A percentile compares a stretch with the other conserved stretches of the same genome.
Conservation (phyloP, 106 monocot genomes). For the Dendrobium huoshanense region DNA sequence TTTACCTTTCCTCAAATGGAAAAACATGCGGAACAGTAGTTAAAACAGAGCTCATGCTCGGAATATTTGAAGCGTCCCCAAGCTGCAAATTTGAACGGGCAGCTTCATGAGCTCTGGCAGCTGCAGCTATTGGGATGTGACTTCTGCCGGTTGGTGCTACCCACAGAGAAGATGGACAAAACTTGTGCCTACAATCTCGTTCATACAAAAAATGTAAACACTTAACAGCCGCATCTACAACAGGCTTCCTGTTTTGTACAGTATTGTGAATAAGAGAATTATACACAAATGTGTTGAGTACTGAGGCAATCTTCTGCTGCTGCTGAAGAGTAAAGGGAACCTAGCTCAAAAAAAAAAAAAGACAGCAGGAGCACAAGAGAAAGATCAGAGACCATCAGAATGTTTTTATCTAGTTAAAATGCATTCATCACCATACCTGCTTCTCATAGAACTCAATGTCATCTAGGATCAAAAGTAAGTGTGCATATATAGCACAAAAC, state of each 20-base stretch:
- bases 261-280: slow-evolving; percentile 54
- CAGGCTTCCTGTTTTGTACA: slow-evolving; percentile 26
- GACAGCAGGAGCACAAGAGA: not conserved
- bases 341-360: slow-evolving; percentile 25
- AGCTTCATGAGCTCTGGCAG: slow-evolving; percentile 86
- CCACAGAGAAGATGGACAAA: slow-evolving; percentile 78
- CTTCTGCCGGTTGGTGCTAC: slow-evolving; percentile 60
- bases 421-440: slow-evolving; percentile 50
- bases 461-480: slow-evolving; percentile 86
- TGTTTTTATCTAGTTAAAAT: not conserved
- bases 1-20: slow-evolving; percentile 96
- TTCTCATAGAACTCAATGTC: slow-evolving; percentile 98
- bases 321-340: slow-evolving; percentile 69
- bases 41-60: slow-evolving; percentile 49
- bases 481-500: slow-evolving; percentile 90
- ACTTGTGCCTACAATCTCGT: slow-evolving; percentile 76
- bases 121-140: slow-evolving; percentile 71
- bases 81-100: slow-evolving; percentile 36
- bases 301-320: slow-evolving; percentile 59
- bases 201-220: slow-evolving; percentile 87
- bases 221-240: slow-evolving; percentile 62
- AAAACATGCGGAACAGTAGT: slow-evolving; percentile 87
- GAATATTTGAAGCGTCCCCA: slow-evolving; percentile 25
- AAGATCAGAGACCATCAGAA: slow-evolving; percentile 11
- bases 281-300: slow-evolving; percentile 87